Percentiles rank a stretch among this genome's conserved stretches.
Conservation (phyloP, 1,139 yeast species). For the Candida sojae region DNA sequence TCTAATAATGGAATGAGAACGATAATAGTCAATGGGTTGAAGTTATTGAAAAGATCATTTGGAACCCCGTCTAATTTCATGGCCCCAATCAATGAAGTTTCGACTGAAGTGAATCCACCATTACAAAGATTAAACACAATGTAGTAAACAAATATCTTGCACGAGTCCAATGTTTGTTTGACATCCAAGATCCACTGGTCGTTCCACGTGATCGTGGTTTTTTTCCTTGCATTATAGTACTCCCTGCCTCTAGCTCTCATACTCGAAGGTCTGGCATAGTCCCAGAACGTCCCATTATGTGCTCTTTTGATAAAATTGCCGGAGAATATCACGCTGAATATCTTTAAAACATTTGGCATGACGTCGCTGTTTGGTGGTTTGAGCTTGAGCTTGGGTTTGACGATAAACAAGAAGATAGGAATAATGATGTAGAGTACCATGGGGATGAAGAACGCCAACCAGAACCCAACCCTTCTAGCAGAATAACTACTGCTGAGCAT, state of each 20-base stretch:
- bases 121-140: constrained; percentile 65
- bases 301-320: constrained; percentile 22
- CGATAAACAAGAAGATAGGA: constrained; percentile 45
- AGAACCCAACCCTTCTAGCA: constrained; percentile 70
- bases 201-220: constrained; percentile 44
- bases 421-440: constrained; percentile 49
- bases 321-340: constrained; percentile 36
- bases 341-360: constrained; percentile 30
- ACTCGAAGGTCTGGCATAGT: constrained; percentile 53
- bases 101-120: constrained; percentile 64
- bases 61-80: constrained; percentile 71
- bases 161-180: constrained; percentile 57
- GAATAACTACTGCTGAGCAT: constrained; percentile 77
- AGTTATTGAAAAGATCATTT: constrained; percentile 67
- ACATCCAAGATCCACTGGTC: constrained; percentile 66
- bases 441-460: constrained; percentile 72
- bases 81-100: constrained; percentile 66
- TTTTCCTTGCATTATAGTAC: constrained; percentile 26
- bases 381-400: constrained; percentile 38
- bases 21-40: constrained; percentile 68
- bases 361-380: constrained; percentile 51
- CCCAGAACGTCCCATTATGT: constrained; percentile 47
- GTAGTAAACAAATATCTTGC: constrained; percentile 63
- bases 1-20: constrained; percentile 66
- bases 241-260: constrained; percentile 46